phyloP scores from a whole-genome alignment of 2,329 filamentous ascomycete genomes.

The Polytolypa hystricis region DNA sequence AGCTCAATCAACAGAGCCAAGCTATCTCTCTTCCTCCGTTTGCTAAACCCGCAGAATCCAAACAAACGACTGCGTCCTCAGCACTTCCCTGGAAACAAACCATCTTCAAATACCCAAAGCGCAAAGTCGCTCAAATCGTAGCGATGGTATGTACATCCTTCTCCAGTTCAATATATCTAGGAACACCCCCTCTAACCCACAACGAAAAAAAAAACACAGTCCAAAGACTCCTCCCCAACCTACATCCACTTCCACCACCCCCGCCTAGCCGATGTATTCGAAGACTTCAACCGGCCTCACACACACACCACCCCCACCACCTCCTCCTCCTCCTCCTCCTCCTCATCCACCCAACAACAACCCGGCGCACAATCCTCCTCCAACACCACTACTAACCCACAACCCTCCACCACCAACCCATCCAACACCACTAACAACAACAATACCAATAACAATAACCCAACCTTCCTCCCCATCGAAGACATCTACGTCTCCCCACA shows the following conservation, averaged over 20 bases:
- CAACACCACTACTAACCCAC: conserved; percentile 7
- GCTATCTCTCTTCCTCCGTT: too few relatives aligned
- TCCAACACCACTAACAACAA: conserved; percentile 8
- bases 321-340: conserved; percentile 16
- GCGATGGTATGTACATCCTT: too few relatives aligned
- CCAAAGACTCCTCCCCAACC: conserved; percentile 40
- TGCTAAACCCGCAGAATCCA: too few relatives aligned
- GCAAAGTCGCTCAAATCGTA: too few relatives aligned
- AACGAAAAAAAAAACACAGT: conserved; percentile 21
- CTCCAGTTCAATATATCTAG: conserved; percentile 15
- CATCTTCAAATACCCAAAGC: too few relatives aligned
- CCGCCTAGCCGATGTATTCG: conserved; percentile 38
- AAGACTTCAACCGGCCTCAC: conserved; percentile 39
- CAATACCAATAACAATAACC: conserved; percentile 14
- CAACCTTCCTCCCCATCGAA: conserved; percentile 42
- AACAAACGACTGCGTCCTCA: too few relatives aligned
- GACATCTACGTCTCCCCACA: conserved; percentile 51
- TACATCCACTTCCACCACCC: conserved; percentile 40
- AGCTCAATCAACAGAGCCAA: too few relatives aligned
- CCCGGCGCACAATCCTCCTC: neutral
- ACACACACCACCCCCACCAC: conserved; percentile 20
- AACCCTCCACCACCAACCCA: conserved; percentile 5
- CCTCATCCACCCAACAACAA: conserved; percentile 11
- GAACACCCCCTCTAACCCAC: neutral
- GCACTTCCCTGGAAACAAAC: too few relatives aligned